phyloP scores from a whole-genome alignment of 371 early-diverging fungal species.

The Dinochytrium kinnereticum region DNA sequence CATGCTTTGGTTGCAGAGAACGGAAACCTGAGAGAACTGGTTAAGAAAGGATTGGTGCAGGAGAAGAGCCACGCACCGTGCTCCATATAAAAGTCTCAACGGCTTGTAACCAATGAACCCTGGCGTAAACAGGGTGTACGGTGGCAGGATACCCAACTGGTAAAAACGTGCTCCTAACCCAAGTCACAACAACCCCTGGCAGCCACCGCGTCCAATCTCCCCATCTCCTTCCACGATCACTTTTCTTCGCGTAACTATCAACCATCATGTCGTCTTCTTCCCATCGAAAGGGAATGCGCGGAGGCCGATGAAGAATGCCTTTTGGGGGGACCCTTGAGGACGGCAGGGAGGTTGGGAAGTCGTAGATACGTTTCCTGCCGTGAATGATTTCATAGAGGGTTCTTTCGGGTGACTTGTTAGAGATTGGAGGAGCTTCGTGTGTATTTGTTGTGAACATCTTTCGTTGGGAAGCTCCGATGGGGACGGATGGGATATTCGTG shows the following conservation, averaged over 20 bases:
- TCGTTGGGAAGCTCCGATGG: too few species aligned
- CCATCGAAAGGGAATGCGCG: too few species aligned
- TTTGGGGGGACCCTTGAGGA: not conserved
- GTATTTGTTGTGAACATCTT: too few species aligned
- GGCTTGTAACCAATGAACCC: conserved; percentile 67
- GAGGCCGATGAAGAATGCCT: too few species aligned
- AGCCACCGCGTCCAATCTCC: conserved; percentile 27
- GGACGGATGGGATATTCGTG: too few species aligned
- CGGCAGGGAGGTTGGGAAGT: conserved; percentile 43
- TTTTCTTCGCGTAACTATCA: too few species aligned
- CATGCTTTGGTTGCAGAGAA: conserved; percentile 76
- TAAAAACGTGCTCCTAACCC: conserved; percentile 65
- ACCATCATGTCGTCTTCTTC: too few species aligned
- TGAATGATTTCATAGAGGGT: conserved; percentile 52
- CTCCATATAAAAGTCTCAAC: conserved; percentile 72
- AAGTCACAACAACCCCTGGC: conserved; percentile 40
- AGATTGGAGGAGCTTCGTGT: too few species aligned
- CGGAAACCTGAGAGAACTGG: conserved; percentile 50
- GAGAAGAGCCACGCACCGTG: conserved; percentile 49
- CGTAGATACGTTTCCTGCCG: conserved; percentile 62
- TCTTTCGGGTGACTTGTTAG: too few species aligned
- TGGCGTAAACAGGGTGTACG: conserved; percentile 55
- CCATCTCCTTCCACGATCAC: too few species aligned
- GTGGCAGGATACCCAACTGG: conserved; percentile 62
- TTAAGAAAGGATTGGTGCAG: too few species aligned